These are phyloP conservation scores for Aspergillus unguis DNA, from an alignment of 2,329 filamentous ascomycete species.

Conservation along the genomic window DNA sequence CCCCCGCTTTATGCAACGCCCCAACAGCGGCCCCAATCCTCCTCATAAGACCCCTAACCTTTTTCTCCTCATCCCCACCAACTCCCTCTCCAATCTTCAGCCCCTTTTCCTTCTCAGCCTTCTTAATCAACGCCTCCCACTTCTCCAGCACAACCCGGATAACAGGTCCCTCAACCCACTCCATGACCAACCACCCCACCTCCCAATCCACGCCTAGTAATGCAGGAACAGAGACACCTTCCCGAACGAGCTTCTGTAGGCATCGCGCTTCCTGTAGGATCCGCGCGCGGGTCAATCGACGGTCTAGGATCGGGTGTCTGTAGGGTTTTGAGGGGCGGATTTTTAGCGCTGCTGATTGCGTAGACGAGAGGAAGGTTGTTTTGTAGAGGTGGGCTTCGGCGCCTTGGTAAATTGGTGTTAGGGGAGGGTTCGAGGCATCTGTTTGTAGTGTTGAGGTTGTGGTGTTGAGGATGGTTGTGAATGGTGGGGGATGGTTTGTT, in stretches of 20 bases:
- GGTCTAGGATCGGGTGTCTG: constrained; percentile 84
- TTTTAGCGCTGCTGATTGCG: constrained; percentile 75
- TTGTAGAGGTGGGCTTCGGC: constrained; percentile 93
- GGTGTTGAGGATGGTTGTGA: constrained; percentile 27
- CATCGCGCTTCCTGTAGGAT: constrained; percentile 87
- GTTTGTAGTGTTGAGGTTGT: constrained; percentile 53
- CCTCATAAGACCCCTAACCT: constrained; percentile 62
- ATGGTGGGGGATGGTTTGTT: background rate
- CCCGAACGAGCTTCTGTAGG: constrained; percentile 70
- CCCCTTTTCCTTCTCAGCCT: constrained; percentile 31
- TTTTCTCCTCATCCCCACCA: constrained; percentile 45
- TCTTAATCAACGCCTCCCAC: constrained; percentile 56
- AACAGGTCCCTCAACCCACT: constrained; percentile 75
- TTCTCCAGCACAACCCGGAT: constrained; percentile 68
- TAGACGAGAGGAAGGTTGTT: constrained; percentile 70
- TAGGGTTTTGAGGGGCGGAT: constrained; percentile 88
- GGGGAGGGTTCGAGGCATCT: constrained; percentile 54
- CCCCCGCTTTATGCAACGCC: constrained; percentile 73
- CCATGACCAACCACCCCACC: constrained; percentile 70
- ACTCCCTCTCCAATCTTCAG: background rate
- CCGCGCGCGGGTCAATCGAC: constrained; percentile 78
- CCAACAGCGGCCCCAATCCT: constrained; percentile 70
- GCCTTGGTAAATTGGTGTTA: constrained; percentile 80
- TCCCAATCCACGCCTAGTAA: constrained; percentile 69
- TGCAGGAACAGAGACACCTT: constrained; percentile 77